These are phyloP conservation scores for Aureobasidium subglaciale DNA, from an alignment of 2,329 filamentous ascomycete species.

Conservation along the genomic window DNA sequence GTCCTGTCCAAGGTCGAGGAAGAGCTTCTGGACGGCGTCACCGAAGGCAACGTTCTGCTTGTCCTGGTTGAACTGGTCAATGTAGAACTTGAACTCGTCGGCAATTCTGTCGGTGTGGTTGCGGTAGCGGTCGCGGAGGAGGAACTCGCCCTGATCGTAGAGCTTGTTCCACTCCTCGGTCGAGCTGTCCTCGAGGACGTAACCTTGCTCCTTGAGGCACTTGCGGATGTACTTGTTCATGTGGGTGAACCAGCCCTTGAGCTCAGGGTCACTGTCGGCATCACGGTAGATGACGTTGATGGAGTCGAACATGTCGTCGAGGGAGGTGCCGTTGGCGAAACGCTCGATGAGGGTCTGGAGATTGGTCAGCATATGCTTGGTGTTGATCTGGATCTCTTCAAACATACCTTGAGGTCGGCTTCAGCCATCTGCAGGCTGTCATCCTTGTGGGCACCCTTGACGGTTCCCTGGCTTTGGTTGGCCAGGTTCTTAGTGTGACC, in stretches of 20 bases:
- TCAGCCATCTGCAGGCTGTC: constrained; percentile 64
- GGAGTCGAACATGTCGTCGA: constrained; percentile 75
- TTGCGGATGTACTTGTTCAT: constrained; percentile 72
- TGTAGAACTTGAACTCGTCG: constrained; percentile 86
- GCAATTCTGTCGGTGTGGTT: constrained; percentile 76
- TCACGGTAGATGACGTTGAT: constrained; percentile 81
- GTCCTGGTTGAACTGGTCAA: constrained; percentile 82
- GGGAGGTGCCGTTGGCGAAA: constrained; percentile 90
- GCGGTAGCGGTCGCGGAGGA: constrained; percentile 84
- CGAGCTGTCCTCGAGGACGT: constrained; percentile 74
- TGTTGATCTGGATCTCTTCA: constrained; percentile 33
- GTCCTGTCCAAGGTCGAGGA: constrained; percentile 84
- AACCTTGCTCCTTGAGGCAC: constrained; percentile 83
- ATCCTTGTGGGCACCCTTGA: constrained; percentile 64
- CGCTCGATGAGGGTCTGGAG: constrained; percentile 72
- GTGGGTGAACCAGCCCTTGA: constrained; percentile 81
- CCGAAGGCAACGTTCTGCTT: constrained; percentile 77
- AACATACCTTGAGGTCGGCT: constrained; percentile 63
- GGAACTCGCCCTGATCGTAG: constrained; percentile 76
- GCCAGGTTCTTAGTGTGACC: constrained; percentile 62
- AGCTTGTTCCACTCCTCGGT: constrained; percentile 76
- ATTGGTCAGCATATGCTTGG: constrained; percentile 43
- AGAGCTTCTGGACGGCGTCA: constrained; percentile 70
- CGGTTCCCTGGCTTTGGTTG: constrained; percentile 57
- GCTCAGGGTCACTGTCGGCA: constrained; percentile 77